Evolutionary conservation across 1,139 yeast species (phyloP), one percentile per base, ranked within the genome.

Genomic region (Nematodospora anomalae): DNA sequence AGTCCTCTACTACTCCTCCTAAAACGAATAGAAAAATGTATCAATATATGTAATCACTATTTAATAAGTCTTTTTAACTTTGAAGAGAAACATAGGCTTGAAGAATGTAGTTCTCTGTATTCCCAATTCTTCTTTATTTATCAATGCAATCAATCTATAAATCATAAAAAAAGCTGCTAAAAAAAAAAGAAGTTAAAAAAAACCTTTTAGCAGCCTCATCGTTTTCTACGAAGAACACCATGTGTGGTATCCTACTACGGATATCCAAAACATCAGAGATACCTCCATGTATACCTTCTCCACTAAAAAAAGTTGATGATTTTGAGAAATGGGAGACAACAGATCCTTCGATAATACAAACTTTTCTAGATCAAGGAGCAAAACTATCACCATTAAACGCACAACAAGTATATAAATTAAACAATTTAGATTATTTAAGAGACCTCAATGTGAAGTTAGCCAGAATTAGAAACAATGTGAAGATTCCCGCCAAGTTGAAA

Each of bases 381-480:
- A 26, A 35, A 8, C 33, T 42, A 15, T 38, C 45, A 13, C 43
- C 46, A 21, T 43, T 64, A 14, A 43, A 59, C 2, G 32, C 36
- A 13, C 30, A 49, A 3, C 69, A 63, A 37, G 18, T 43, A 16
- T 47, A 49, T 25, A 67, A 65, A 44, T 42, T 67, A 22, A 48
- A 55, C 2, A 55, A 57, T 28, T 45, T 63, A 29, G 59, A 55
- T 4, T 33, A 35, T 21, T 43, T 64, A 12, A 51, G 62, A 33
- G 44, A 42, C 5, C 48, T 67, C 20, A 53, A 57, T 39, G 35
- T 36, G 10, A 45, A 53, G 16, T 39, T 65, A 16, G 36, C 48
- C 5, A 56, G 49, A 32, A 42, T 63, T 7, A 62, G 58, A 25
- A 67, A 66, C 36, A 58, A 56, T 33, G 55, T 63, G 3, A 66